phyloP scores from a whole-genome alignment of 1,139 yeast genomes.

The Debaryomyces coudertii region DNA sequence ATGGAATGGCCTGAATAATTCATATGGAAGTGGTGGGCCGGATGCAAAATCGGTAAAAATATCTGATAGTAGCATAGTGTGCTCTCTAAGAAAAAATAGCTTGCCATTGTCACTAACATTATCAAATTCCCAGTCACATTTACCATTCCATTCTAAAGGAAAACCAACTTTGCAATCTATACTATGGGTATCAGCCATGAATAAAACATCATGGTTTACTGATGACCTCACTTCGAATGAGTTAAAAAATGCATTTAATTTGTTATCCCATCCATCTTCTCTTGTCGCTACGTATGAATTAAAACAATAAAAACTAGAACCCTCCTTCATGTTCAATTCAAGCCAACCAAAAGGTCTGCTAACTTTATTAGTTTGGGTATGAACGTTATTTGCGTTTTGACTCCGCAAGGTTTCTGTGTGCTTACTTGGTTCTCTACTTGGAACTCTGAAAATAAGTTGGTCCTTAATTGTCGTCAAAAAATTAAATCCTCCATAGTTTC shows the following conservation, averaged over 20 bases:
- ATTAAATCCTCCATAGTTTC: conserved; percentile 62
- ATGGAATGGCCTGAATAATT: conserved; percentile 69
- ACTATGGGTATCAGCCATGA: conserved; percentile 62
- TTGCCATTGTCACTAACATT: conserved; percentile 56
- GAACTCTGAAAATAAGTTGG: conserved; percentile 70
- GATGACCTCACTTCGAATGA: conserved; percentile 75
- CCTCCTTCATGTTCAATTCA: conserved; percentile 64
- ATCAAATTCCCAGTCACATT: conserved; percentile 66
- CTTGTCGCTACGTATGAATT: conserved; percentile 56
- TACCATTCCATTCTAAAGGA: conserved; percentile 84
- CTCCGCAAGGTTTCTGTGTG: conserved; percentile 46
- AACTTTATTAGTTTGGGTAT: conserved; percentile 10
- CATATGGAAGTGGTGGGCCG: conserved; percentile 75
- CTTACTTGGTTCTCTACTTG: conserved; percentile 83
- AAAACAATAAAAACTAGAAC: conserved; percentile 51
- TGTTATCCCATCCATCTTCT: conserved; percentile 61
- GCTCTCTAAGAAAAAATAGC: conserved; percentile 80
- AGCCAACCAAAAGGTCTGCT: conserved; percentile 87
- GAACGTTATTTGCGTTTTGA: conserved; percentile 14
- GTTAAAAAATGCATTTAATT: conserved; percentile 49
- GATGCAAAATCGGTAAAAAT: conserved; percentile 74
- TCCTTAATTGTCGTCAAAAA: conserved; percentile 61
- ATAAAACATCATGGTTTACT: conserved; percentile 82
- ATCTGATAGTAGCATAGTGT: conserved; percentile 73
- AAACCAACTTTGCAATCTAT: conserved; percentile 61